A percentile compares a stretch with the other conserved stretches of the same genome.
Conservation (phyloP, 331 rosid species). For the Spiraea crenata region DNA sequence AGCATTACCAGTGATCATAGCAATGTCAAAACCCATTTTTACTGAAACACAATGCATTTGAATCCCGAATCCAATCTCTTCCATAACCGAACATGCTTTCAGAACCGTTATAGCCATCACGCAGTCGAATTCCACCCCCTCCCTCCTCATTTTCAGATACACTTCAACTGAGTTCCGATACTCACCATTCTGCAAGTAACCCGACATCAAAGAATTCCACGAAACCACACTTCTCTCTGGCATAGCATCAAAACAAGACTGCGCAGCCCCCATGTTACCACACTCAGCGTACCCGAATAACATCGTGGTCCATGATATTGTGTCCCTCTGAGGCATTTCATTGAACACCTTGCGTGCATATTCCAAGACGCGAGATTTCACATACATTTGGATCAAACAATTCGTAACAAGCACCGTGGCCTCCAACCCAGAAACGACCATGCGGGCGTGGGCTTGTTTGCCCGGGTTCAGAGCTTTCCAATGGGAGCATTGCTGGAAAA, state of each 20-base stretch:
- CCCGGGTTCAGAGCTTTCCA: slow-evolving; percentile 49
- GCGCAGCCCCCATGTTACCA: slow-evolving; percentile 47
- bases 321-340: slow-evolving; percentile 48
- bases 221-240: slow-evolving; percentile 66
- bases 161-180: slow-evolving; percentile 30
- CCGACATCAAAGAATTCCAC: slow-evolving; percentile 75
- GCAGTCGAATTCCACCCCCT: slow-evolving; percentile 40
- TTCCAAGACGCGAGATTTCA: slow-evolving; percentile 40
- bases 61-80: slow-evolving; percentile 47
- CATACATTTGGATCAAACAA: slow-evolving; percentile 61
- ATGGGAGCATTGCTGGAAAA: slow-evolving; percentile 60
- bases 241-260: slow-evolving; percentile 50
- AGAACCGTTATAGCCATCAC: slow-evolving; percentile 55
- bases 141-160: slow-evolving; percentile 45
- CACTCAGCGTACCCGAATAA: slow-evolving; percentile 56
- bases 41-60: slow-evolving; percentile 64
- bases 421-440: slow-evolving; percentile 55
- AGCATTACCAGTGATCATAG: slow-evolving; percentile 70
- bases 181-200: slow-evolving; percentile 49
- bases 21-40: slow-evolving; percentile 49
- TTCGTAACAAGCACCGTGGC: slow-evolving; percentile 68
- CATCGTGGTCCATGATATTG: slow-evolving; percentile 76
- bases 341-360: slow-evolving; percentile 55
- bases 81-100: slow-evolving; percentile 53
- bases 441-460: slow-evolving; percentile 67